Percentiles rank a stretch among this genome's conserved stretches.
Conservation (phyloP, 2,329 filamentous ascomycete genomes). For the Berkeleyomyces rouxiae region DNA sequence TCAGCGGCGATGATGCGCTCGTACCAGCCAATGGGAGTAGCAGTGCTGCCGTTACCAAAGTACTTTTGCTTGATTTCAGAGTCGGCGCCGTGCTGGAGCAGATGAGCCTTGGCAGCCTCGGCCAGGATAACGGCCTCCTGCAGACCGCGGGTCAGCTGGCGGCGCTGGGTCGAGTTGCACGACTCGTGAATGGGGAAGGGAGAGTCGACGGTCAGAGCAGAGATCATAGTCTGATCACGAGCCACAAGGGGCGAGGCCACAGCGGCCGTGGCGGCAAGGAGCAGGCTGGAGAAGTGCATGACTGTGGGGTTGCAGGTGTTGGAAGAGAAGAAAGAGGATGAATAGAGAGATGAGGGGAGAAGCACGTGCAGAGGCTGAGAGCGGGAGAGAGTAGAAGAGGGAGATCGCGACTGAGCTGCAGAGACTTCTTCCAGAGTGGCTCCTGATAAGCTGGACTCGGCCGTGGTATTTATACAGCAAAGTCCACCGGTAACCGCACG, state of each 20-base stretch:
- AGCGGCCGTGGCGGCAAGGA: neutral
- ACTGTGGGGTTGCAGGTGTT: neutral
- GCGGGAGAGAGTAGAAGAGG: neutral
- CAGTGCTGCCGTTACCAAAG: conserved; percentile 44
- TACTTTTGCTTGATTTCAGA: conserved; percentile 48
- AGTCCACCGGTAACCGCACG: neutral
- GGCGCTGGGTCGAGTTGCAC: conserved; percentile 45
- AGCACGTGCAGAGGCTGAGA: neutral
- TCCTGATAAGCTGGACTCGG: neutral
- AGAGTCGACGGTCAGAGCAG: neutral
- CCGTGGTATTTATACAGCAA: neutral
- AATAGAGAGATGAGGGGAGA: neutral
- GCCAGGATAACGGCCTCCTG: conserved; percentile 41
- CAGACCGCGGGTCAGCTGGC: conserved; percentile 38
- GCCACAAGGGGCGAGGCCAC: neutral
- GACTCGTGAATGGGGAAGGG: conserved; percentile 35
- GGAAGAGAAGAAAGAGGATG: neutral
- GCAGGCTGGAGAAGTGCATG: conserved; percentile 2
- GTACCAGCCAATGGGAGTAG: conserved; percentile 43
- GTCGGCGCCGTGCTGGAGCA: conserved; percentile 37
- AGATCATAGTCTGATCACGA: neutral
- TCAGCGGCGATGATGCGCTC: conserved; percentile 42
- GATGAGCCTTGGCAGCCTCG: conserved; percentile 44
- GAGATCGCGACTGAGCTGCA: neutral
- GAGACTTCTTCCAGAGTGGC: neutral